Evolutionary conservation across 2,329 filamentous ascomycete genomes (phyloP), one percentile per base, ranked within the genome.

Genomic region (Leptographium radiaticola): DNA sequence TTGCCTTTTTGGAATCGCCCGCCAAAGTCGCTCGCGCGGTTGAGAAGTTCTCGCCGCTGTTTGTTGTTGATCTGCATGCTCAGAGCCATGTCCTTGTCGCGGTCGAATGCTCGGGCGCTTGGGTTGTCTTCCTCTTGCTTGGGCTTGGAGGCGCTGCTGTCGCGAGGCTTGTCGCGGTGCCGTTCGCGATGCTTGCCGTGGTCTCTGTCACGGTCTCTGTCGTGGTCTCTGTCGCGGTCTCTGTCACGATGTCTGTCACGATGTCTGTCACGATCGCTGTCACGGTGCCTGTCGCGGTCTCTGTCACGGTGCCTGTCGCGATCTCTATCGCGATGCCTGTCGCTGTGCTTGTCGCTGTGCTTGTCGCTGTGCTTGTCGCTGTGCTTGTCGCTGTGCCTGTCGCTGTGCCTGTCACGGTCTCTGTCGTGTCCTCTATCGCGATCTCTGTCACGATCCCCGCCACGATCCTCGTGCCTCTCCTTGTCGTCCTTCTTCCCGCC

Each of bases 11-110:
- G 79, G 63, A 96, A 96, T 49, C 88, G 76, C 1, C 84, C 84
- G 4, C 86, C 83, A 69, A 96, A 95, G 62, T 89, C 85, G 16
- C 83, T 80, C 6, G 89, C 86, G 64, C 86, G 85, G 59, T 80
- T 85, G 56, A 96, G 67, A 72, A 97, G 72, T 61, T 96, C 86
- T 62, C 80, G 80, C 60, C 84, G 80, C 71, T 95, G 83, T 39
- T 83, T 76, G 59, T 82, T 73, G 31, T 82, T 85, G 52, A 96
- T 81, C 62, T 80, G 81, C 18, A 81, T 80, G 10, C 84, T 84
- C 2, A 87, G 71, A 42, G 81, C 85, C 81, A 97, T 95, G 67
- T 97, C 93, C 71, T 96, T 97, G 67, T 96, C 88, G 58, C 83
- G 78, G 70, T 96, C 89, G 68, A 97, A 97, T 0, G 81, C 85